Percentiles rank a stretch among this genome's conserved stretches.
These are phyloP conservation scores for Oryza meridionalis DNA, from an alignment of 176 grass and related monocot species.

Conservation along the genomic window DNA sequence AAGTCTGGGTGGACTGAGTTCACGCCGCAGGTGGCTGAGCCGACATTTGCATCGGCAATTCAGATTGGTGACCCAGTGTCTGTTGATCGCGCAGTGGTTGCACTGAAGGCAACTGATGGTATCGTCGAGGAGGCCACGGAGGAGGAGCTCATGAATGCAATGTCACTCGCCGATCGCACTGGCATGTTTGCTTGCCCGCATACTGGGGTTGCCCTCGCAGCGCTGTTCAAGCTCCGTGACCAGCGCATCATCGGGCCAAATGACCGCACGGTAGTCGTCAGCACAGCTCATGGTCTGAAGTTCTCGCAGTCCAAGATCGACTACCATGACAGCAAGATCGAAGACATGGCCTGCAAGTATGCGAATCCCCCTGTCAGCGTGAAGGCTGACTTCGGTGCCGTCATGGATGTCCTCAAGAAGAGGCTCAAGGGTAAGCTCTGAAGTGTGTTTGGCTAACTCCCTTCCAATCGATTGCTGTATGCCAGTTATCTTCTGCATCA, in stretches of 20 bases:
- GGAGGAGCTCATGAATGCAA: slow-evolving; percentile 95
- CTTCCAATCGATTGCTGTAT: slow-evolving; percentile 9
- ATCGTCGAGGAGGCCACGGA: slow-evolving; percentile 91
- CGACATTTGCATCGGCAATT: slow-evolving; percentile 77
- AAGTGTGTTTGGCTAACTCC: slow-evolving; percentile 17
- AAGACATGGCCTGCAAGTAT: slow-evolving; percentile 78
- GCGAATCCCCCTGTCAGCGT: slow-evolving; percentile 80
- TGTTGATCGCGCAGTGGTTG: slow-evolving; percentile 67
- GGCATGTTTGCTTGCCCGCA: slow-evolving; percentile 98
- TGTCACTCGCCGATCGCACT: slow-evolving; percentile 88
- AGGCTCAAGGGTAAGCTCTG: slow-evolving; percentile 78
- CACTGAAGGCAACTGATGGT: slow-evolving; percentile 67
- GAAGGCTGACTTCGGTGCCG: slow-evolving; percentile 79
- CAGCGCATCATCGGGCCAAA: slow-evolving; percentile 64
- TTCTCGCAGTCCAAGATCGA: slow-evolving; percentile 91
- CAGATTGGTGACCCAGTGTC: slow-evolving; percentile 95
- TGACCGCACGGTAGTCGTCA: slow-evolving; percentile 85
- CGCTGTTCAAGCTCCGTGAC: slow-evolving; percentile 82
- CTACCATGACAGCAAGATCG: slow-evolving; percentile 82
- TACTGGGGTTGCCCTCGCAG: slow-evolving; percentile 81
- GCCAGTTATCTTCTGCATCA: slow-evolving; percentile 27
- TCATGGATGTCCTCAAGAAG: slow-evolving; percentile 94
- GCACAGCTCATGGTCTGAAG: slow-evolving; percentile 85
- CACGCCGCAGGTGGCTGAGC: slow-evolving; percentile 61
- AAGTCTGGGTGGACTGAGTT: slow-evolving; percentile 82